Conservation (phyloP, 164 flowering plant genomes). For the Vitis riparia region DNA sequence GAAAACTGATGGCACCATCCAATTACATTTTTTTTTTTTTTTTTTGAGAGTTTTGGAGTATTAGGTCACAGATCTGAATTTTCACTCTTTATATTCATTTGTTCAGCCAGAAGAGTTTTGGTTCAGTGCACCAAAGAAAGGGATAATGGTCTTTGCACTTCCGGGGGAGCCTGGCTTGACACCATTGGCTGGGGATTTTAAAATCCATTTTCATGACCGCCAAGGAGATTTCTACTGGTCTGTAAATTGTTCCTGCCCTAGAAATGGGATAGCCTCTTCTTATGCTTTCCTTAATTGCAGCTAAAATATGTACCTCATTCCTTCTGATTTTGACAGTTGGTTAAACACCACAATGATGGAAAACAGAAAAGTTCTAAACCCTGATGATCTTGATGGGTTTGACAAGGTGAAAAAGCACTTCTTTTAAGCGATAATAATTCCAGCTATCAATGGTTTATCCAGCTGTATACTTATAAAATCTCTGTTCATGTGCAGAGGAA, state of each 20-base stretch:
- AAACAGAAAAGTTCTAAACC: conserved; percentile 74
- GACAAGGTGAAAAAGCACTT: conserved; percentile 66
- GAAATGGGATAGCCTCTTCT: background rate
- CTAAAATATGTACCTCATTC: background rate
- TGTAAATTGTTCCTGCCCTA: conserved; percentile 8
- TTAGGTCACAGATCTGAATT: background rate
- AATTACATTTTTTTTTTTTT: background rate
- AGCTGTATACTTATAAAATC: background rate
- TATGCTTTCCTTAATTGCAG: background rate
- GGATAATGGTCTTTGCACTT: conserved; percentile 92
- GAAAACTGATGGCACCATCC: background rate
- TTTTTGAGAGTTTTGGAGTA: background rate
- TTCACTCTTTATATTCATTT: background rate
- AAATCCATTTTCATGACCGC: conserved; percentile 90
- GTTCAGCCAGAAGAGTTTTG: conserved; percentile 92
- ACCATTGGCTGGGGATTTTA: conserved; percentile 89
- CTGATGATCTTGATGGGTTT: conserved; percentile 86
- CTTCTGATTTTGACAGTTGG: conserved; percentile 60
- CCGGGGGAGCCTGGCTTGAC: conserved; percentile 98
- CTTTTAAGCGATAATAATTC: background rate
- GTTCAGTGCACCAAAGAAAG: conserved; percentile 96
- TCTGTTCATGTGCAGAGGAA: conserved; percentile 63
- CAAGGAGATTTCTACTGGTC: conserved; percentile 98
- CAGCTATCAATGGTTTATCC: background rate
- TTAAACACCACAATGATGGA: conserved; percentile 93